Percentiles rank a stretch among this genome's conserved stretches.
These are phyloP conservation scores for Boletus barrowsii DNA, from an alignment of 768 basidiomycete genomes.

Conservation along the genomic window DNA sequence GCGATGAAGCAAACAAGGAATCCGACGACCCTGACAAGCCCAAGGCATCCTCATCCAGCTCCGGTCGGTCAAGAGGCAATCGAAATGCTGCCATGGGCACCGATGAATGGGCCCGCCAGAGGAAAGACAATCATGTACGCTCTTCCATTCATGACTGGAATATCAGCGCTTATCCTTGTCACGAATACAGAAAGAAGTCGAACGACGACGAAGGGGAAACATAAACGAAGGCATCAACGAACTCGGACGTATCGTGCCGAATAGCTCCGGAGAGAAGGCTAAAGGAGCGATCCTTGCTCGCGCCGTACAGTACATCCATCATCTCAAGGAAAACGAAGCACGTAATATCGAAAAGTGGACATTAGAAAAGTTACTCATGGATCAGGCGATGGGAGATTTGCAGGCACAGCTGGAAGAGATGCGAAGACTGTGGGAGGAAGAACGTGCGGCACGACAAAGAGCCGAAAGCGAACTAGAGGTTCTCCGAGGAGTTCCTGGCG, in stretches of 20 bases:
- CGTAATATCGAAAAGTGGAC: conserved; percentile 94
- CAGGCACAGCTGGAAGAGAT: conserved; percentile 82
- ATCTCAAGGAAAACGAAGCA: conserved; percentile 87
- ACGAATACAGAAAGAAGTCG: conserved; percentile 86
- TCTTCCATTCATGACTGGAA: background rate
- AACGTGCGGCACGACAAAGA: conserved; percentile 56
- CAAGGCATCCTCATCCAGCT: conserved; percentile 28
- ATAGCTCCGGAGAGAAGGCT: conserved; percentile 80
- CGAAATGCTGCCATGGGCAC: conserved; percentile 62
- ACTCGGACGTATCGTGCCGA: conserved; percentile 84
- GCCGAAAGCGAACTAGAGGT: conserved; percentile 64
- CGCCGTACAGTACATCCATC: conserved; percentile 89
- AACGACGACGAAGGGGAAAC: conserved; percentile 89
- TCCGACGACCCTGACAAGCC: conserved; percentile 27
- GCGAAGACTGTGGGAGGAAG: conserved; percentile 79
- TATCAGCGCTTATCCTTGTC: background rate
- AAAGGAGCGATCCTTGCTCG: conserved; percentile 87
- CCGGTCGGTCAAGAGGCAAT: conserved; percentile 48
- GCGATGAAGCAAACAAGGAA: conserved; percentile 26
- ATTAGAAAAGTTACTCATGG: conserved; percentile 87
- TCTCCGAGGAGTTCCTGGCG: conserved; percentile 38
- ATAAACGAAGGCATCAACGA: conserved; percentile 97
- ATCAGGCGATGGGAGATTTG: conserved; percentile 86
- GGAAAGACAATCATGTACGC: conserved; percentile 80
- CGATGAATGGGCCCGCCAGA: conserved; percentile 75